Percentiles rank a stretch among this genome's conserved stretches.
Conservation (phyloP, 2,329 filamentous ascomycete species). For the Epichloe coenophiala region DNA sequence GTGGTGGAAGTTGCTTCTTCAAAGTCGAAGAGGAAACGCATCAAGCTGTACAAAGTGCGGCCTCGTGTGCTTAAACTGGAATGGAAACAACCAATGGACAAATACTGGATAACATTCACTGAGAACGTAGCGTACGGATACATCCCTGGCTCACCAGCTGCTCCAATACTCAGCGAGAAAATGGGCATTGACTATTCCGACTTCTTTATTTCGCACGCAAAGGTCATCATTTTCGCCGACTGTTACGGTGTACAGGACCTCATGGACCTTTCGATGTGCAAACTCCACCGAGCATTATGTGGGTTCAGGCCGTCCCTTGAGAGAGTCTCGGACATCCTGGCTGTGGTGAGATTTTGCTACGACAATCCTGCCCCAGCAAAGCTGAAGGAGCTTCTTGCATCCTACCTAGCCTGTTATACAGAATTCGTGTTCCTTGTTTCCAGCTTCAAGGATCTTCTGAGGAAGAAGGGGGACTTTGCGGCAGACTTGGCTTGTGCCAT, state of each 20-base stretch:
- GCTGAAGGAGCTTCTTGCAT: background rate
- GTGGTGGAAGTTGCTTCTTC: too few species aligned
- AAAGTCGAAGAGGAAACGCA: too few species aligned
- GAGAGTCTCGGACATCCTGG: background rate
- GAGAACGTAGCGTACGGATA: background rate
- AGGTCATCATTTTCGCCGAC: background rate
- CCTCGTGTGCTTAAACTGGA: background rate
- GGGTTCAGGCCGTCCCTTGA: background rate
- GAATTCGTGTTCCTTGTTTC: background rate
- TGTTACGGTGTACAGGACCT: background rate
- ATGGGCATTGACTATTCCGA: background rate
- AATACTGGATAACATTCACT: background rate
- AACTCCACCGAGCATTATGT: background rate
- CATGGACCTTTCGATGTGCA: background rate
- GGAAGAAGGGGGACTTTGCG: background rate
- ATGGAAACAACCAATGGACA: background rate
- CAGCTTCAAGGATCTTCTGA: background rate
- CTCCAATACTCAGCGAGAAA: background rate
- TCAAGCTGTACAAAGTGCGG: accelerated
- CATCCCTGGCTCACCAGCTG: too few species aligned
- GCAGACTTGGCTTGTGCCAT: background rate
- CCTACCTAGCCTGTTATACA: background rate
- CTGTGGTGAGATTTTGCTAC: background rate
- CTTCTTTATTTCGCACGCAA: background rate
- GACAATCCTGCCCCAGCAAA: background rate